Conservation (phyloP, 257 asterid species). For the Scutellaria minor region DNA sequence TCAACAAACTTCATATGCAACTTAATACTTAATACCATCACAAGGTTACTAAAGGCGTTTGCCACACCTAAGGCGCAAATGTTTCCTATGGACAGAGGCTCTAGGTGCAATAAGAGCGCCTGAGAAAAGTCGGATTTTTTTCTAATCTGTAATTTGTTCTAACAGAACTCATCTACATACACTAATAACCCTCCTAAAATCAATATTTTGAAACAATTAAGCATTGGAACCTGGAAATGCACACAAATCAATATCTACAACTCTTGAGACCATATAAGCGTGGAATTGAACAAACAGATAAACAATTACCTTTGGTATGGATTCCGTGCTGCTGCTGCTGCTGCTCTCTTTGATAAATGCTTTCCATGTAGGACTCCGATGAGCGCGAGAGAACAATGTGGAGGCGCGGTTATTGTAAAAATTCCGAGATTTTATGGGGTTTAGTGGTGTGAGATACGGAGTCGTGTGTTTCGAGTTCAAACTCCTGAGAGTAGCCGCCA, state of each 20-base stretch:
- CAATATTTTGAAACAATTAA: slow-evolving; percentile 2
- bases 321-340: slow-evolving; percentile 28
- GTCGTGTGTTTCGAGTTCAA: slow-evolving; percentile 31
- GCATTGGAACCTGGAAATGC: background rate
- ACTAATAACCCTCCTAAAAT: background rate
- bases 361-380: slow-evolving; percentile 37
- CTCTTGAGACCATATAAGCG: background rate
- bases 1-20: background rate
- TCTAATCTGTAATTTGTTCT: background rate
- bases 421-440: slow-evolving; percentile 9
- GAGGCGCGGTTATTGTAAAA: slow-evolving; percentile 31
- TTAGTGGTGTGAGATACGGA: slow-evolving; percentile 30
- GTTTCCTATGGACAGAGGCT: too few relatives aligned
- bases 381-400: slow-evolving; percentile 30
- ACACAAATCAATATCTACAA: background rate
- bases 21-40: background rate
- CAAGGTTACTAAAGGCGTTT: background rate
- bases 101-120: too few relatives aligned
- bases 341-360: slow-evolving; percentile 41
- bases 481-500: slow-evolving; percentile 41
- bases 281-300: background rate
- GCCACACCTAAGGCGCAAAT: background rate
- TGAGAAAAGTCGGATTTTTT: too few relatives aligned
- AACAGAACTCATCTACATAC: background rate
- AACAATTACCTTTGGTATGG: slow-evolving; percentile 38